Percentiles rank a stretch among this genome's conserved stretches.
Evolutionary conservation across 2,329 filamentous ascomycete genomes (phyloP).

Genomic region (Colletotrichum cordylinicola): DNA sequence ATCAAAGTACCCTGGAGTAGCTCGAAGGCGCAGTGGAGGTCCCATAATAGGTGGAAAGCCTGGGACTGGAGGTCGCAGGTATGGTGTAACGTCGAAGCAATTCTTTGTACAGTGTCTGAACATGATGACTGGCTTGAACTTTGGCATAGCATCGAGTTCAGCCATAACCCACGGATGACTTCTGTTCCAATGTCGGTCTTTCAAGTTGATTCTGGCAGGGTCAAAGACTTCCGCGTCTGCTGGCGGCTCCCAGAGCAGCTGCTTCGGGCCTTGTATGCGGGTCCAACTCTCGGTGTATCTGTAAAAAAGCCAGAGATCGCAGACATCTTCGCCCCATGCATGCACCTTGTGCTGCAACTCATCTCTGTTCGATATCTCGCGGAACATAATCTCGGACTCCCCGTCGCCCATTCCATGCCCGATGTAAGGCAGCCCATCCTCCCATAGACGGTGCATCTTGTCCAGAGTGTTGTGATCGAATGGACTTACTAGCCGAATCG

Average conservation of each 20-base stretch:
- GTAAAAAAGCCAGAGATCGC: not conserved
- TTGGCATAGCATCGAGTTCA: not conserved
- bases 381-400: fast-evolving
- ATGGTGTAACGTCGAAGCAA: not conserved
- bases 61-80: not conserved
- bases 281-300: not conserved
- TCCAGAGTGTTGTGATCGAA: fast-evolving
- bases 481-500: fast-evolving
- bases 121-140: not conserved
- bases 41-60: not conserved
- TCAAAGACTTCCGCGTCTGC: not conserved
- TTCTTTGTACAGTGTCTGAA: not conserved
- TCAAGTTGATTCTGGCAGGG: not conserved
- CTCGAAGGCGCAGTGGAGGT: not conserved
- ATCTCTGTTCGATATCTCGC: not conserved
- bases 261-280: fast-evolving
- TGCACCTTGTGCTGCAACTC: fast-evolving
- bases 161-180: not conserved
- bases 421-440: not conserved
- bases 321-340: fast-evolving
- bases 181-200: not conserved
- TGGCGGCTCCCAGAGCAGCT: not conserved
- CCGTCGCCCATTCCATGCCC: fast-evolving
- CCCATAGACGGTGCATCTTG: not conserved
- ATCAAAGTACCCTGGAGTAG: not conserved